Evolutionary conservation across 768 basidiomycete species (phyloP), one percentile per base, ranked within the genome.

Genomic region (Boletus huronensis): DNA sequence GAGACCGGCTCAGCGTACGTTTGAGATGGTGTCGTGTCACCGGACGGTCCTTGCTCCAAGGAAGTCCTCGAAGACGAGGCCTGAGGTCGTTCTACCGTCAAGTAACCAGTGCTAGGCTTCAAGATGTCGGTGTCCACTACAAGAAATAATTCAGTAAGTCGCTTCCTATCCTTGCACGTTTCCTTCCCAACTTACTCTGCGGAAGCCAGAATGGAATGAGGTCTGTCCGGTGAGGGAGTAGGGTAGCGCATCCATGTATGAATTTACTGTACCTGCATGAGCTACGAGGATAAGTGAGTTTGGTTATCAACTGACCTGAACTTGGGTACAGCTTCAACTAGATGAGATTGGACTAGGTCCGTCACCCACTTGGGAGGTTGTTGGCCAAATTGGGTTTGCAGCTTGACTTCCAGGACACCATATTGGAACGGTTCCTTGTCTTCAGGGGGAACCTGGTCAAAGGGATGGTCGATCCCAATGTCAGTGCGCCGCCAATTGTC

Each of bases 181-280:
- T 17, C 14, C 32, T 44, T 19, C 16, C 3, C 1, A 6, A 62
- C 80, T 38, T 69, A 91, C 90, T 97, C 69, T 98, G 95, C 6
- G 95, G 95, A 6, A 95, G 81, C 97, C 97, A 99, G 79, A 98
- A 99, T 6, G 97, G 97, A 34, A 99, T 90, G 23, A 99, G 81
- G 65, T 98, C 90, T 42, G 98, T 95, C 34, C 96, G 88, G 64
- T 90, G 83, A 19, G 95, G 94, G 10, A 98, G 73, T 0, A 98
- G 78, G 2, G 93, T 94, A 3, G 96, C 87, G 68, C 97, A 99
- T 25, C 97, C 96, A 68, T 96, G 94, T 52, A 97, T 95, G 68
- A 96, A 96, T 82, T 91, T 91, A 70, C 91, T 92, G 54, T 29
- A 39, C 19, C 32, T 43, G 49, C 32, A 13, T 63, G 28, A 57